Base-by-base conservation (phyloP, 2,329 filamentous ascomycete genomes). In the Colletotrichum sp. region DNA sequence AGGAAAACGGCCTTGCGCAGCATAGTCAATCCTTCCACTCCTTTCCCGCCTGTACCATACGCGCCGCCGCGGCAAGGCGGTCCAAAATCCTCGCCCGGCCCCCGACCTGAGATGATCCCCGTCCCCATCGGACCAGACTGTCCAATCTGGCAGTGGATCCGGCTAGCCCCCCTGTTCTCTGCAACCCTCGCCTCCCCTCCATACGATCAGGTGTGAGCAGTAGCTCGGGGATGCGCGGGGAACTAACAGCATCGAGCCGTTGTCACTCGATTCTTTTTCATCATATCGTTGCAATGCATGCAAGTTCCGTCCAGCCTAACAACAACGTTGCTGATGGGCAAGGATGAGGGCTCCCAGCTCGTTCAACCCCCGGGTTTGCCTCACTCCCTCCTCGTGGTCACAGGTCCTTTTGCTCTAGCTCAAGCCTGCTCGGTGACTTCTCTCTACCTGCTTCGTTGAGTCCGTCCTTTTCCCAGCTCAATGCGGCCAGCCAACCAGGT, bases 221-320 rank as follows among this genome's bases (percentile, higher is more conserved):
- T 34, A 36, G 62, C 15, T 30, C 68, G 62, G 39, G 68, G 69
- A 63, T 55, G 8, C 60, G 68, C 68, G 62, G 72, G 68, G 62
- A 44, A 55, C 28, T 44, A 34, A 63, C 55, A 72, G 34, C 26
- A 24, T 28, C 36, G 48, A 52, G 34, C 30, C 39, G 69, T 63
- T 62, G 64, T 65, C 28, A 15, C 55, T 68, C 18, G 44, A 48
- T 32, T 26, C 36, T 65, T 72, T 74, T 65, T 60, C 70, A 69
- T 69, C 70, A 74, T 60, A 74, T 68, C 59, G 70, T 76, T 74
- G 64, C 74, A 65, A 13, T 55, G 59, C 22, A 70, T 24, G 69
- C 30, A 28, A n/a, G 44, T 57, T 28, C 32, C 72, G 30, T 57
- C 65, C 65, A 24, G 22, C 52, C 68, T 18, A 24, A 44, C 44